phyloP scores from a whole-genome alignment of 2,329 filamentous ascomycete genomes.

The Cyphellophora europaea region DNA sequence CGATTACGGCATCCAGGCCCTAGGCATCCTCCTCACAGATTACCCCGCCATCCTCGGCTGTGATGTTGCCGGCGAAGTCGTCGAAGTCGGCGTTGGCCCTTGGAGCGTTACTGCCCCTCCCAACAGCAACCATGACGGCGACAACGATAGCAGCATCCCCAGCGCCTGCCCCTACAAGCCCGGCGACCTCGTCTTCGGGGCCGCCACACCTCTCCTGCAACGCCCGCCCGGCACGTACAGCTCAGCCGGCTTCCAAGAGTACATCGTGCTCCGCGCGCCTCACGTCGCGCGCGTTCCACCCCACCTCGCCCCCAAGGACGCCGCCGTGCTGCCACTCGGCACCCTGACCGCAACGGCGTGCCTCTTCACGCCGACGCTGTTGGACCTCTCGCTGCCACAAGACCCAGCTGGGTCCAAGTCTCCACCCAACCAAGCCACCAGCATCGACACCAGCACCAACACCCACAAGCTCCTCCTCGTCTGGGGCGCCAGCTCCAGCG shows the following conservation, averaged over 20 bases:
- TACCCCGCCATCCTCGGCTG: constrained; percentile 14
- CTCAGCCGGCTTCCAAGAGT: constrained; percentile 20
- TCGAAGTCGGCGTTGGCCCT: constrained; percentile 9
- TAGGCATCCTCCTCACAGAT: constrained; percentile 12
- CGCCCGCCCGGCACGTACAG: neutral
- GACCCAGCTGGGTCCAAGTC: neutral
- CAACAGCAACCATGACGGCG: constrained; percentile 13
- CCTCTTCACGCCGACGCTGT: constrained; percentile 18
- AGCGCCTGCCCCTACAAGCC: constrained; percentile 6
- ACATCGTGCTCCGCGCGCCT: constrained; percentile 16
- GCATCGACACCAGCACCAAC: constrained; percentile 2
- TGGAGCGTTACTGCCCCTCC: constrained; percentile 5
- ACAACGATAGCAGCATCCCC: constrained; percentile 9
- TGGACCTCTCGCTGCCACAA: neutral
- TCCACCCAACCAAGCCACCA: constrained; percentile 1
- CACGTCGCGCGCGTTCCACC: constrained; percentile 22
- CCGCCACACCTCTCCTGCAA: neutral
- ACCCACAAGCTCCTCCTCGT: constrained; percentile 22
- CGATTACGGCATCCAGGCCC: constrained; percentile 27
- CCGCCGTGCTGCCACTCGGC: constrained; percentile 26
- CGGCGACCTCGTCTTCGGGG: neutral
- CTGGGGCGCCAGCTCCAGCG: constrained; percentile 35
- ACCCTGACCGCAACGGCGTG: constrained; percentile 24
- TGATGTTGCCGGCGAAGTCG: constrained; percentile 13
- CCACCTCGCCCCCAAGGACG: constrained; percentile 22